Evolutionary conservation across 306 rosid species (phyloP), one percentile per base, ranked within the genome.

Genomic region (Lablab purpureus): DNA sequence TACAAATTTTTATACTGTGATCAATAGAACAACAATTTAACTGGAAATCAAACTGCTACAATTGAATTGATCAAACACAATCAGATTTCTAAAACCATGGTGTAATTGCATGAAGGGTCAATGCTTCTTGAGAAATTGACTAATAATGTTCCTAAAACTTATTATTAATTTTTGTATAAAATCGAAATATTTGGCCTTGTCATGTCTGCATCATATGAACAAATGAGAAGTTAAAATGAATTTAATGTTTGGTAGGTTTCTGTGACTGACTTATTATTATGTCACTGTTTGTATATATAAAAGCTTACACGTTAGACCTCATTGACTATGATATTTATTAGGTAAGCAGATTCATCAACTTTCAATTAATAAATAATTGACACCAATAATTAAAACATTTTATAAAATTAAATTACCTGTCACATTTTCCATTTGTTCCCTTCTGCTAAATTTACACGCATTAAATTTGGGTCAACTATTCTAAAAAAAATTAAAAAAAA

Each of bases 341-440:
- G 73, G 54, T 67, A 67, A 7, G 54, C 54, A 41, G 51, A 43
- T 22, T 43, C 54, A 67, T 67, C 34, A 21, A 22, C 54, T 19
- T n/a, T 41, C 18, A 40, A 66, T 66, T 21, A 40, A 66, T 40
- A 66, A 40, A 66, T 40, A 66, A 66, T 66, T 40, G 19, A 66
- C n/a, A 66, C 27, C n/a, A 21, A 19, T 10, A 37, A 37, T 40
- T 40, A 40, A 34, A 18, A 10, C 3, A 64, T 10, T n/a, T 30
- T 32, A 17, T 7, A n/a, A 36, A 64, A 66, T 10, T 37, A 19
- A 65, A 65, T 65, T 22, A 64, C 15, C 15, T 32, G 70, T 34
- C 47, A 64, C 28, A n/a, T n/a, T 64, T 63, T 63, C 18, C 18
- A 32, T n/a, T 32, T 62, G 45, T 30, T 62, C 43, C 68, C 22